Evolutionary conservation across 2,329 filamentous ascomycete species (phyloP), one percentile per base, ranked within the genome.

Genomic region (Colletotrichum sojae): DNA sequence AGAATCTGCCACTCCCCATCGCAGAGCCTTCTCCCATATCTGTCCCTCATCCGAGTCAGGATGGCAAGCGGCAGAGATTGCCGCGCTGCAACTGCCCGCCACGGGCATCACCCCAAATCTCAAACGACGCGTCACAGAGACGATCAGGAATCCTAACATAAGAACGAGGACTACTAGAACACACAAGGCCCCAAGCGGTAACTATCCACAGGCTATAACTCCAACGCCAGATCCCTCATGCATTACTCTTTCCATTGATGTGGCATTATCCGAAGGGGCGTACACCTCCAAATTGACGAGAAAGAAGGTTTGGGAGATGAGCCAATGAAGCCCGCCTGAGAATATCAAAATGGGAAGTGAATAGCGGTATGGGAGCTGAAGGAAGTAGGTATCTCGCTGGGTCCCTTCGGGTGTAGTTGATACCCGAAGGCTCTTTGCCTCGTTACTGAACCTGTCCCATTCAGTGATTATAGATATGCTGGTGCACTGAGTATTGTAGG

Each of bases 311-410:
- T 63, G 60, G 0, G 52, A 63, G 1, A 55, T 48, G 0, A 63
- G 52, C 60, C 52, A 63, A 9, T 63, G 52, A 2, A 56, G n/a
- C 0, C 18, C 39, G 0, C 27, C n/a, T 0, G 52, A 63, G 2
- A 55, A 13, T 0, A 2, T 13, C 0, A 15, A 9, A 0, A 63
- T 43, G 1, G 60, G 0, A 12, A 63, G 1, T 0, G 60, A 55
- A 20, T 55, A 56, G 0, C 52, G 51, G 5, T 39, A 46, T 0
- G 60, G 60, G 1, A 63, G 51, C 4, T 53, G 52, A 0, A 63
- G 60, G 9, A 56, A 63, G 40, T 63, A 63, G 0, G 51, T 55
- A 25, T 40, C 5, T 3, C 60, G 43, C 9, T 63, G 52, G 0
- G 15, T 1, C 3, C 60, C 60, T 0, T 15, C 5, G 0, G 39